Evolutionary conservation across 106 monocot genomes (phyloP), one percentile per base, ranked within the genome.

Genomic region (Allium cepa): DNA sequence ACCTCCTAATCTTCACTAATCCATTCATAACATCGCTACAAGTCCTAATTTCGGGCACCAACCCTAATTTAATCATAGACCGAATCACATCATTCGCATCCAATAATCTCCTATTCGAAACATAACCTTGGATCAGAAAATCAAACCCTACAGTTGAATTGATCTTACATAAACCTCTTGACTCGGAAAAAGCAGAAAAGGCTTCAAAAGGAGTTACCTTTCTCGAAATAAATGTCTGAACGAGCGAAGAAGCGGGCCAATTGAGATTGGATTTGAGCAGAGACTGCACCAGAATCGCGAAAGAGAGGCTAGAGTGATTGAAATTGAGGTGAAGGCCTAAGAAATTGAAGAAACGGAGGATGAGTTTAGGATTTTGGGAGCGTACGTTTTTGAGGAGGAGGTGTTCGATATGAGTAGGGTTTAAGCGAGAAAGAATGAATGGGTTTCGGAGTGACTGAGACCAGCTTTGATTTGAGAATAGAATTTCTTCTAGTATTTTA

Each of bases 271-370:
- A 53, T 57, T 59, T 53, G 79, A 82, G 51, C 28, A 91, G 81
- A 51, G 78, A 50, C 36, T 73, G 73, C 64, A 72, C 50, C 63
- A 91, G 82, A 53, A 87, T 71, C 60, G 79, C 77, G 80, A 84
- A 84, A 59, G 75, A 62, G 70, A 92, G 84, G 18, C 73, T 57
- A 59, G 82, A 84, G 72, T 85, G 91, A 14, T 27, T 71, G 76
- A 90, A 86, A 59, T 61, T 10, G 28, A 64, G 63, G 76, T 86
- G 86, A 69, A 86, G 83, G 63, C 80, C 82, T 55, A 90, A 73
- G 76, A 73, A 86, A 76, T 90, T 81, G 79, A 89, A 85, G 84
- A 90, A 87, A 66, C 89, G 74, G 60, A 85, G 82, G 71, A 71
- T 57, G 36, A 88, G 62, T 68, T 74, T 59, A 17, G 91, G 88